Base-by-base conservation (phyloP, 371 early-diverging fungal species). In the Mucor ambiguus region DNA sequence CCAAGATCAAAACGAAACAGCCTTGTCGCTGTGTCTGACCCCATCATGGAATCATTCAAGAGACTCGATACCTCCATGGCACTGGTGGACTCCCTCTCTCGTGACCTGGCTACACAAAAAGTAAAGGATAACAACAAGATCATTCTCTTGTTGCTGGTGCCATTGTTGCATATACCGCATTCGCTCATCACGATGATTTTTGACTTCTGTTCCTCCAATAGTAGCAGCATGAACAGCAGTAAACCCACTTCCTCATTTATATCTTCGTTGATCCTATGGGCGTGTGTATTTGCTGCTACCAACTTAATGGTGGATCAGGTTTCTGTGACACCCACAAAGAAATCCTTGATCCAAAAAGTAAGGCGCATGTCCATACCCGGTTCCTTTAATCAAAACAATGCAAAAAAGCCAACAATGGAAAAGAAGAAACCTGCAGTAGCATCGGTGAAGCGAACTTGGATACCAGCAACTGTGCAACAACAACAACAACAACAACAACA, bases 51-150 rank as follows among this genome's bases (percentile, higher is more conserved):
- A 58, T 82, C 83, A 1, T 80, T 74, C 30, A 71, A 75, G 59
- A 67, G 80, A 20, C 44, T 82, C 5, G 83, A 82, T 60, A 68
- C 68, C 5, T 78, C 78, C 12, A 72, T 82, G 72, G 83, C 83
- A 2, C 30, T 80, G 37, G 78, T 82, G 1, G 83, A 82, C 32
- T 82, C 80, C 1, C 70, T 82, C 18, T 80, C 83, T 26, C 78
- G 79, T 60, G 83, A 82, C 38, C 55, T 82, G 43, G 83, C 77
- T 35, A 49, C 61, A 46, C 37, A 63, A 14, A 38, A 33, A 35
- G 24, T 24, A 54, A n/a, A 35, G 18, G 29, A 71, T n/a, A 20
- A 61, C 32, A 28, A 37, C 64, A 57, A 52, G 49, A 41, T 10
- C 38, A 32, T 49, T 26, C 35, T 75, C 2, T 60, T 80, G 9